A percentile compares a stretch with the other conserved stretches of the same genome.
phyloP scores from a whole-genome alignment of 495 filamentous ascomycete species.

The Parmelia sp. region DNA sequence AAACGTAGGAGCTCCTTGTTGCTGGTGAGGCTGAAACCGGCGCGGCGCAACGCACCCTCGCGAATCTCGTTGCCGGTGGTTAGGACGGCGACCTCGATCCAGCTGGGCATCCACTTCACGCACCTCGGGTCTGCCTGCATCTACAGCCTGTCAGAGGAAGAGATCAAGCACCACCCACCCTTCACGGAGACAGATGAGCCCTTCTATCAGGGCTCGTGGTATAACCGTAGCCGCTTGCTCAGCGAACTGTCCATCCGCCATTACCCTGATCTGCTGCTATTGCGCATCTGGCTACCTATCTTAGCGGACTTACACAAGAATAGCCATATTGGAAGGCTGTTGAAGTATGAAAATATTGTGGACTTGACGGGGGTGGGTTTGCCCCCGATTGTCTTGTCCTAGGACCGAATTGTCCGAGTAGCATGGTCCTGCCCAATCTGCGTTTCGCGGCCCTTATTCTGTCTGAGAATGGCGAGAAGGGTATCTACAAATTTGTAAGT shows the following conservation, averaged over 20 bases:
- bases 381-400: background rate
- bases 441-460: background rate
- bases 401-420: background rate
- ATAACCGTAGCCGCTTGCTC: constrained; percentile 8
- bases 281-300: constrained; percentile 8
- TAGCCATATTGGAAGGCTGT: constrained; percentile 2
- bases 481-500: constrained; percentile 1
- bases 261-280: constrained; percentile 5
- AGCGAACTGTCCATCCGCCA: constrained; percentile 9
- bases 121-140: constrained; percentile 9
- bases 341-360: constrained; percentile 1
- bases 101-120: constrained; percentile 11
- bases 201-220: constrained; percentile 7
- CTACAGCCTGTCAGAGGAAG: constrained; percentile 5
- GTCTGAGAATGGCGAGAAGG: constrained; percentile 2
- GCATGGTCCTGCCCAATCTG: background rate
- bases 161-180: constrained; percentile 10
- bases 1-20: background rate
- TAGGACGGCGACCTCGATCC: constrained; percentile 1
- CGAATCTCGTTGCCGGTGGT: background rate
- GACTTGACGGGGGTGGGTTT: constrained; percentile 1
- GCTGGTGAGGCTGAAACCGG: constrained; percentile 1
- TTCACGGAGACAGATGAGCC: constrained; percentile 8
- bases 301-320: constrained; percentile 7
- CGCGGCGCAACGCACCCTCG: background rate